Percentiles rank a stretch among this genome's conserved stretches.
Evolutionary conservation across 495 filamentous ascomycete genomes (phyloP).

Genomic region (Neurospora sp.): DNA sequence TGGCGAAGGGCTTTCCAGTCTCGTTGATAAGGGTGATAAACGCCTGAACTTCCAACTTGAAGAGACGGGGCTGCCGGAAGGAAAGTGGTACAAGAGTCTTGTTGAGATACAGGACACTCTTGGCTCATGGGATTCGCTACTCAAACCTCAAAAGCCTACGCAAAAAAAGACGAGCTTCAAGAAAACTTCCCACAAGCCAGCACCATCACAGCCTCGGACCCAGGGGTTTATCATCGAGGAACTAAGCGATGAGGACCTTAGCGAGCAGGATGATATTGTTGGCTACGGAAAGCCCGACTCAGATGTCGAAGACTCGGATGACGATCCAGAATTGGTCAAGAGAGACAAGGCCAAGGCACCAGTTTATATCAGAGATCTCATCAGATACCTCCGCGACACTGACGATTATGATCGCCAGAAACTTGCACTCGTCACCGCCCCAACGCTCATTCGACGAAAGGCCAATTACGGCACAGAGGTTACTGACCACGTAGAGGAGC

Average conservation of each 20-base stretch:
- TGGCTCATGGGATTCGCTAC: constrained; percentile 47
- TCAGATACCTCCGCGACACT: constrained; percentile 64
- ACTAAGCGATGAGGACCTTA: constrained; percentile 43
- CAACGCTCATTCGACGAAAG: constrained; percentile 78
- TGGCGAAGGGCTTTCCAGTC: constrained; percentile 66
- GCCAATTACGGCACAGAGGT: constrained; percentile 80
- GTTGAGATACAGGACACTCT: constrained; percentile 51
- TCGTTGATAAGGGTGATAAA: constrained; percentile 66
- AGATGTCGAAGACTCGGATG: constrained; percentile 84
- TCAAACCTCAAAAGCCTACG: constrained; percentile 1
- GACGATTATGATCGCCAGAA: constrained; percentile 79
- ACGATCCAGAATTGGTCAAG: constrained; percentile 77
- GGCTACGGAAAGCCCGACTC: constrained; percentile 87
- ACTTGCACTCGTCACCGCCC: constrained; percentile 65
- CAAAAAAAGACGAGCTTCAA: constrained; percentile 1
- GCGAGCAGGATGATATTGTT: constrained; percentile 63
- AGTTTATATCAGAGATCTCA: constrained; percentile 85
- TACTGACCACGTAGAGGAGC: constrained; percentile 68
- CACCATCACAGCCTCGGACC: constrained; percentile 13
- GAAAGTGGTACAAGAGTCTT: constrained; percentile 65
- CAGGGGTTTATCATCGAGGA: constrained; percentile 56
- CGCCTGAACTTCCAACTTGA: constrained; percentile 77
- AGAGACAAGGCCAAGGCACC: constrained; percentile 76
- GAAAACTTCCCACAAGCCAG: constrained; percentile 14
- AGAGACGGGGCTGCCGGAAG: constrained; percentile 62